phyloP scores from a whole-genome alignment of 1,284 basidiomycete species.

The Austroboletus rostrupii region DNA sequence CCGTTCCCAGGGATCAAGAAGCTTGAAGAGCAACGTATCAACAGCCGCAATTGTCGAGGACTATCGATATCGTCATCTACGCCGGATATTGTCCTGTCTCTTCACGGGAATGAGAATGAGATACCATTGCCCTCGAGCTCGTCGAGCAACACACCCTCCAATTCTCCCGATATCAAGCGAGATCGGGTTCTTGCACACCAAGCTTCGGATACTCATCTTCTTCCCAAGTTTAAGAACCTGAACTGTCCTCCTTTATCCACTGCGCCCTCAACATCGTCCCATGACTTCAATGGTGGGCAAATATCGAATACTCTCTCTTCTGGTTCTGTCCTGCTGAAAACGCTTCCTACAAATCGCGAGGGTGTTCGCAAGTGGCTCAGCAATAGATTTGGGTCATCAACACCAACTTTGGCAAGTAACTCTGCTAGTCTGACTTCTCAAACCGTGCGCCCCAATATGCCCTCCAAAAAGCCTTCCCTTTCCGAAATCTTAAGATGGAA shows the following conservation, averaged over 20 bases:
- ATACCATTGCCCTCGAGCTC: constrained; percentile 45
- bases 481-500: constrained; percentile 56
- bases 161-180: constrained; percentile 45
- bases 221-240: constrained; percentile 45
- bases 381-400: constrained; percentile 47
- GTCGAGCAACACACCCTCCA: constrained; percentile 47
- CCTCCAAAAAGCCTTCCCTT: constrained; percentile 57
- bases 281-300: constrained; percentile 43
- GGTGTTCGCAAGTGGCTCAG: constrained; percentile 76
- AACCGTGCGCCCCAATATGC: constrained; percentile 25
- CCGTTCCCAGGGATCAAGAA: constrained; percentile 84
- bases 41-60: constrained; percentile 48
- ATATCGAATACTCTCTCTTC: constrained; percentile 36
- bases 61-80: constrained; percentile 55
- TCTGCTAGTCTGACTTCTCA: constrained; percentile 33
- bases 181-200: constrained; percentile 67
- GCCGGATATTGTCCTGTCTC: constrained; percentile 53
- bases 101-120: constrained; percentile 41
- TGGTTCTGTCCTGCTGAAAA: constrained; percentile 41
- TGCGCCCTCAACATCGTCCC: constrained; percentile 44
- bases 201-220: constrained; percentile 59
- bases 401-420: constrained; percentile 38
- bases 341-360: constrained; percentile 64
- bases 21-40: constrained; percentile 65
- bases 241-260: constrained; percentile 40